Base-by-base conservation (phyloP, 2,329 filamentous ascomycete species). In the Orbilia quercus region DNA sequence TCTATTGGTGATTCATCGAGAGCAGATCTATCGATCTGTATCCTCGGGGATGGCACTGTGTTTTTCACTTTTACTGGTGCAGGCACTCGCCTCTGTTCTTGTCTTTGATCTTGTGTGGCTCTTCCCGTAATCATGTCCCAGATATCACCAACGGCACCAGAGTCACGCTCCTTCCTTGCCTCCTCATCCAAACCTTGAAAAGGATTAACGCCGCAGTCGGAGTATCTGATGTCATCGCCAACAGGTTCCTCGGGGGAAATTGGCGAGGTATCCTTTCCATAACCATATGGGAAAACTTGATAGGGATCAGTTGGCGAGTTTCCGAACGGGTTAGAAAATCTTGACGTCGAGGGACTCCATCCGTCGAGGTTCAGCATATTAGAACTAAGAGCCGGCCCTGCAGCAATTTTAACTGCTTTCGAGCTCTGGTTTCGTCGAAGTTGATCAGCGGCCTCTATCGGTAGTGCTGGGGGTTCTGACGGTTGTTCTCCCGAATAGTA, bases 161-260 rank as follows among this genome's bases (percentile, higher is more conserved):
- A 74, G 16, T 74, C 63, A 22, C 70, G 57, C 38, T 74, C 70
- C 40, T 62, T 58, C n/a, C 55, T 63, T 1, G 70, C 70, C 14
- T 55, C 22, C 7, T 69, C 70, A 11, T 74, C 63, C 1, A 74
- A 36, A 20, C 70, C 70, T 25, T 74, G 57, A 34, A 74, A 74
- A 14, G 70, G 70, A 34, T 74, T 74, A 1, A 67, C 64, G 34
- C 70, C 70, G 22, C 70, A 74, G 44, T 74, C 70, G 12, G 70
- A 74, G 28, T 74, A 74, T 48, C 70, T 14, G n/a, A 69, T 69
- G 28, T 59, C 58, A 18, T 74, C 58, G n/a, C 58, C 60, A 23
- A 54, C 44, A 16, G 55, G 42, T 12, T 62, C 57, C 20, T 40
- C 47, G 7, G 55, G 38, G n/a, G 60, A 62, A 16, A 73, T 23